These are phyloP conservation scores for Capronia epimyces DNA, from an alignment of 2,329 filamentous ascomycete species.

Conservation along the genomic window DNA sequence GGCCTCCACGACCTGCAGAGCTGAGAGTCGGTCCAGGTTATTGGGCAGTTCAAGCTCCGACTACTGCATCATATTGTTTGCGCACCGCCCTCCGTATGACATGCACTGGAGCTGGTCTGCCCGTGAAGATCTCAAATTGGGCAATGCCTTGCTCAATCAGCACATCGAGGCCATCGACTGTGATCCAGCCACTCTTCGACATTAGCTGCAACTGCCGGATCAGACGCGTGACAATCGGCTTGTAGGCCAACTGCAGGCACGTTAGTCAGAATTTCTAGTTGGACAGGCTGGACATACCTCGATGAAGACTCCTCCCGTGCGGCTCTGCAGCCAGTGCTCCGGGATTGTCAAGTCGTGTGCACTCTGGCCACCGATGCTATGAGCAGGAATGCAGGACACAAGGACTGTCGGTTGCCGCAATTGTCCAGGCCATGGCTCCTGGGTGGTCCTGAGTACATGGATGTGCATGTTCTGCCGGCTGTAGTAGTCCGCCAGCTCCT, in stretches of 20 bases:
- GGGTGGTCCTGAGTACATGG: constrained; percentile 12
- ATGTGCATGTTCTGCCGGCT: not conserved
- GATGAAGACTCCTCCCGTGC: not conserved
- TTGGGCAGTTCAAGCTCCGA: too few species aligned
- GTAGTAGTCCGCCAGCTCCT: constrained; percentile 26
- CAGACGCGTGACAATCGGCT: not conserved
- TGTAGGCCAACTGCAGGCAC: not conserved
- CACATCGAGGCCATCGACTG: constrained; percentile 69
- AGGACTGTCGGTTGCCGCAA: constrained; percentile 27
- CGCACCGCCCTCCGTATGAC: constrained; percentile 56
- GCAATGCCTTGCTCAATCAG: constrained; percentile 73
- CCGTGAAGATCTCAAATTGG: constrained; percentile 75
- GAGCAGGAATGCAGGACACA: constrained; percentile 25
- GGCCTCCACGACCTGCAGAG: too few species aligned
- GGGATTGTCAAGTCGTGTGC: not conserved
- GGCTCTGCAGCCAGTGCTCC: not conserved
- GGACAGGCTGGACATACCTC: not conserved
- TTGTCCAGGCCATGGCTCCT: constrained; percentile 24
- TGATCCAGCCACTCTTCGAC: constrained; percentile 51
- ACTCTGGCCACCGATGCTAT: not conserved
- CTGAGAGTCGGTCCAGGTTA: too few species aligned
- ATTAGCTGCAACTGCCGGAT: not conserved
- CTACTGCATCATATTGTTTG: not conserved
- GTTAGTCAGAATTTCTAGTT: not conserved
- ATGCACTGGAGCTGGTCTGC: constrained; percentile 61